Evolutionary conservation across 305 asterid species (phyloP).

Genomic region (Fraxinus floribunda): DNA sequence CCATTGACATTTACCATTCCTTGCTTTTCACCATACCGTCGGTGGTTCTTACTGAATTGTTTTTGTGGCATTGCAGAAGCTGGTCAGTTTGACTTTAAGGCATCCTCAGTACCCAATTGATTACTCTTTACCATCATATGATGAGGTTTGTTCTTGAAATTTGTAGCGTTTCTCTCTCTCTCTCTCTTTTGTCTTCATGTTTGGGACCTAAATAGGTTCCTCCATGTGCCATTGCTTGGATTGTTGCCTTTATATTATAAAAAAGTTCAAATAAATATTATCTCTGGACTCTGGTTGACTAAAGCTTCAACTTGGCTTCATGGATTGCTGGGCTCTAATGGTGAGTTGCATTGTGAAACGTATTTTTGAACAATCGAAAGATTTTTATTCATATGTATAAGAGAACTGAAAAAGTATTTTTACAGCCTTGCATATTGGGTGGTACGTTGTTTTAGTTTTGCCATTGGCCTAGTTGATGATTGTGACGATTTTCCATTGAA

Average conservation of each 20-base stretch:
- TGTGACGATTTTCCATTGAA: background rate
- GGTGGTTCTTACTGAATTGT: background rate
- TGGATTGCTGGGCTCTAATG: background rate
- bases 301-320: background rate
- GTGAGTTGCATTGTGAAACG: background rate
- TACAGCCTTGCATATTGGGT: background rate
- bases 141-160: constrained; percentile 50
- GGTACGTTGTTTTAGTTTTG: background rate
- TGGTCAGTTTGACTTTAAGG: constrained; percentile 69
- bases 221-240: background rate
- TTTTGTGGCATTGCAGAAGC: constrained; percentile 59
- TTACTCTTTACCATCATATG: constrained; percentile 80
- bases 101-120: constrained; percentile 74
- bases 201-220: background rate
- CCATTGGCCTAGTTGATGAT: background rate
- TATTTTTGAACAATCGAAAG: background rate
- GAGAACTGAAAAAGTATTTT: background rate
- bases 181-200: background rate
- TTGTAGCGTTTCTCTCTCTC: background rate
- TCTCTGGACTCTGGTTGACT: background rate
- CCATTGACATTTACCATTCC: background rate
- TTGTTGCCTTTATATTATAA: background rate
- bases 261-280: background rate
- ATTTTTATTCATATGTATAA: background rate
- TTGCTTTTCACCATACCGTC: background rate